Evolutionary conservation across 2,329 filamentous ascomycete genomes (phyloP), one percentile per base, ranked within the genome.

Genomic region (Penicillium paneum): DNA sequence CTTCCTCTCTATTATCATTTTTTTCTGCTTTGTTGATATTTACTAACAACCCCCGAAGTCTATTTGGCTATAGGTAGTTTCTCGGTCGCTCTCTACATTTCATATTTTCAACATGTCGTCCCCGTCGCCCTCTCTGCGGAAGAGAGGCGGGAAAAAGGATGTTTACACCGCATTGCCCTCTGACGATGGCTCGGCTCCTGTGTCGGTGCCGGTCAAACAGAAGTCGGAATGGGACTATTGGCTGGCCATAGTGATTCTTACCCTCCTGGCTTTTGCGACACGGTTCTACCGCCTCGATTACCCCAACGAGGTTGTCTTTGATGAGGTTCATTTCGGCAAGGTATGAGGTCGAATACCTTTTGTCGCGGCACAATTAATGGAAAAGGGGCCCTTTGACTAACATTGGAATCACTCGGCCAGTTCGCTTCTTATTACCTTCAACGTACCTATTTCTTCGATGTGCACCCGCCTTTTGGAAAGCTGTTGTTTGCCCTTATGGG

Each of bases 311-410:
- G 94, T 99, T 52, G 94, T 99, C 46, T 99, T 99, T 70, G 94
- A 99, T 71, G 94, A 99, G 76, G 94, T 99, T 54, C 94, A 99
- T 78, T 99, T 99, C 75, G 94, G 94, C 79, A 99, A 99, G 89
- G 93, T 97, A 80, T 56, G 81, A 13, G 11, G n/a, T 29, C 31
- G 5, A 17, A 15, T 51, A 36, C 45, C 19, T 49, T 12, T 67
- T 26, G 17, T 5, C 17, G 38, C 19, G 29, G 11, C 24, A 24
- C 31, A 44, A 44, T 39, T 42, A 10, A 26, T 36, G 49, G 50
- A 47, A 45, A 46, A 56, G 45, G 46, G 49, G 17, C 8, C 26
- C 19, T 26, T 42, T 28, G 41, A 42, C 61, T 67, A 43, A 71
- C 60, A 39, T 28, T 36, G 15, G 38, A 24, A 28, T 17, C 51